Evolutionary conservation across 176 grass and related monocot genomes (phyloP).

Genomic region (Tillandsia fasciculata): DNA sequence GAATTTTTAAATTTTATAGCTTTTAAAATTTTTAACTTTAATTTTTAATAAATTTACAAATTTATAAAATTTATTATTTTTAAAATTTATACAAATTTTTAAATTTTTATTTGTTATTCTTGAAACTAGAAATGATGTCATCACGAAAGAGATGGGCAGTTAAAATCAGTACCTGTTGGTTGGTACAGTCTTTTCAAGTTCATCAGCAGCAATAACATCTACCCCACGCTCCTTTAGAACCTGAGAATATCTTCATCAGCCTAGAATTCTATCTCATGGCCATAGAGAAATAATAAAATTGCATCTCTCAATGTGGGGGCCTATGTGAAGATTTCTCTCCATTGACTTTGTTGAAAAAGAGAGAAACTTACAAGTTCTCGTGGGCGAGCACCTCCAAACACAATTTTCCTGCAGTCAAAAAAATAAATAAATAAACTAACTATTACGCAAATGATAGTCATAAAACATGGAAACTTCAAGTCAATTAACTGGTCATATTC

Average conservation of each 20-base stretch:
- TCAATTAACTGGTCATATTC: background rate
- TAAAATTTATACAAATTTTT: no score
- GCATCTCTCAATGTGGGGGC: background rate
- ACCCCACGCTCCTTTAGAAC: conserved; percentile 93
- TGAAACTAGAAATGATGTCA: background rate
- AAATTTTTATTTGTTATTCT: no score
- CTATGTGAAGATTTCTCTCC: background rate
- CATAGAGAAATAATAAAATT: background rate
- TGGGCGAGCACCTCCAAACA: conserved; percentile 88
- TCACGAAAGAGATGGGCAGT: conserved; percentile 1
- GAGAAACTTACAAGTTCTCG: conserved; percentile 59
- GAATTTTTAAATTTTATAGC: no score
- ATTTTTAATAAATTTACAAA: no score
- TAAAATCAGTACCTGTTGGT: conserved; percentile 43
- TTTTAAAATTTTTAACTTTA: no score
- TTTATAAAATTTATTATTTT: no score
- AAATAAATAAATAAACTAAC: background rate
- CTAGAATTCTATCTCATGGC: background rate
- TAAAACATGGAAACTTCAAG: background rate
- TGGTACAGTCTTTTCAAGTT: conserved; percentile 52
- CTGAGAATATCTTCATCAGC: conserved; percentile 27
- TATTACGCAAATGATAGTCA: conserved; percentile 5
- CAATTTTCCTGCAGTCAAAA: conserved; percentile 45
- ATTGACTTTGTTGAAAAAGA: conserved; percentile 3
- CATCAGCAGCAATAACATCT: conserved; percentile 46